Conservation (phyloP, 1,139 yeast species). For the Candida sojae region DNA sequence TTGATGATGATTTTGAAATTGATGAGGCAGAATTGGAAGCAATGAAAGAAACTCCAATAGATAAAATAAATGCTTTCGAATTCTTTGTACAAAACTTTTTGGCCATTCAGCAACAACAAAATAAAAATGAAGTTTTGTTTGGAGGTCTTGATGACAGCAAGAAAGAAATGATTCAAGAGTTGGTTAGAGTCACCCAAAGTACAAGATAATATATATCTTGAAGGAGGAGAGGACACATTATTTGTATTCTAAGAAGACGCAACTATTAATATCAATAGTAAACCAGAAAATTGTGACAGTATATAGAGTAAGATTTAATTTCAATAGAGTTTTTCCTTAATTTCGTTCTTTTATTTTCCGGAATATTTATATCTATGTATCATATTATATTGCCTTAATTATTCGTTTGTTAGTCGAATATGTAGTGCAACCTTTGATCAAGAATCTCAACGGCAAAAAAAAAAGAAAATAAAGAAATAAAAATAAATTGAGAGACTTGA, state of each 20-base stretch:
- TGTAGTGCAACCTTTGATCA: neutral
- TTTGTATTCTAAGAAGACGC: neutral
- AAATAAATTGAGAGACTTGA: neutral
- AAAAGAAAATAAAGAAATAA: neutral
- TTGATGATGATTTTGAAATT: constrained; percentile 44
- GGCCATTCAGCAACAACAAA: constrained; percentile 34
- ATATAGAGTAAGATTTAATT: neutral
- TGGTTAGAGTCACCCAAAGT: constrained; percentile 26
- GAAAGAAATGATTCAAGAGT: constrained; percentile 32
- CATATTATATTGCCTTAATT: no score
- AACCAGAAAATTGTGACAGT: neutral
- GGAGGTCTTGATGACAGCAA: constrained; percentile 39
- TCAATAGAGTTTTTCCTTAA: neutral
- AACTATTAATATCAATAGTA: neutral
- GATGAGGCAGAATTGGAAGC: constrained; percentile 59
- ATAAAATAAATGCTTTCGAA: constrained; percentile 46
- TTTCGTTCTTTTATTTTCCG: neutral
- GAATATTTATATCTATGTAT: neutral
- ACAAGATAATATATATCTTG: neutral
- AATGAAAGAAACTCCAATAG: constrained; percentile 54
- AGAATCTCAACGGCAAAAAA: constrained; percentile 5
- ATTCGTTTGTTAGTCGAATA: no score
- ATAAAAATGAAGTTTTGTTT: constrained; percentile 38
- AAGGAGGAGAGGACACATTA: no score
- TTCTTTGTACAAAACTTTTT: constrained; percentile 37